Evolutionary conservation across 208 protist genomes (phyloP).

Genomic region (Jaenimonas drosophilae): DNA sequence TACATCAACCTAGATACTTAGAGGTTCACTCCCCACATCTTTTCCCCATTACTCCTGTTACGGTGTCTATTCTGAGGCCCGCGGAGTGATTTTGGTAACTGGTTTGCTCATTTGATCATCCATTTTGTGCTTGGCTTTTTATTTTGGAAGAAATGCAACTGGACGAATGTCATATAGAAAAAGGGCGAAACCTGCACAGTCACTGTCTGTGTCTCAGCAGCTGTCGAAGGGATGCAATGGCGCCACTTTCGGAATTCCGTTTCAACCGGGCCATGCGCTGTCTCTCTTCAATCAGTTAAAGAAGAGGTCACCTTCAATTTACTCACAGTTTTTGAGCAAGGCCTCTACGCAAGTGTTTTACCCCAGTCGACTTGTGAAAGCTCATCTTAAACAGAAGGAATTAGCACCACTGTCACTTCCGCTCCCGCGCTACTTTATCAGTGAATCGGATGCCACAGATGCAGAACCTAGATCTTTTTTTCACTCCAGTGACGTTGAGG

Average conservation of each 20-base stretch:
- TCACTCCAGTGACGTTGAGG: constrained; percentile 21
- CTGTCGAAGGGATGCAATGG: constrained; percentile 57
- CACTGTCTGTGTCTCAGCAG: constrained; percentile 38
- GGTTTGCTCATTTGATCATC: too few relatives aligned
- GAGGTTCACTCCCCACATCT: too few relatives aligned
- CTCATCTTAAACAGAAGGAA: constrained; percentile 30
- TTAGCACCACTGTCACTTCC: constrained; percentile 32
- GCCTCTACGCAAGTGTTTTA: too few relatives aligned
- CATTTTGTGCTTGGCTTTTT: background rate
- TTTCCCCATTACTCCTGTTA: too few relatives aligned
- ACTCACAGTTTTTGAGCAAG: too few relatives aligned
- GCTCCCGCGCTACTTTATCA: constrained; percentile 65
- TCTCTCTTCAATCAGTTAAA: too few relatives aligned
- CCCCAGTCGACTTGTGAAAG: constrained; percentile 38
- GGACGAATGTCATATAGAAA: constrained; percentile 73
- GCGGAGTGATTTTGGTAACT: constrained; percentile 1
- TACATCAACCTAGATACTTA: too few relatives aligned
- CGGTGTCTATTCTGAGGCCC: too few relatives aligned
- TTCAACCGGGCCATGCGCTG: too few relatives aligned
- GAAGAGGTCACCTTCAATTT: too few relatives aligned
- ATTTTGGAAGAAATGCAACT: too few relatives aligned
- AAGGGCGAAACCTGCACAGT: constrained; percentile 30
- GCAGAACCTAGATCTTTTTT: constrained; percentile 62
- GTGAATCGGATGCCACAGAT: constrained; percentile 23
- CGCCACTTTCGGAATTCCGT: constrained; percentile 25